Evolutionary conservation across 2,329 filamentous ascomycete species (phyloP), one percentile per base, ranked within the genome.

Genomic region (Colletotrichum chrysophilum): DNA sequence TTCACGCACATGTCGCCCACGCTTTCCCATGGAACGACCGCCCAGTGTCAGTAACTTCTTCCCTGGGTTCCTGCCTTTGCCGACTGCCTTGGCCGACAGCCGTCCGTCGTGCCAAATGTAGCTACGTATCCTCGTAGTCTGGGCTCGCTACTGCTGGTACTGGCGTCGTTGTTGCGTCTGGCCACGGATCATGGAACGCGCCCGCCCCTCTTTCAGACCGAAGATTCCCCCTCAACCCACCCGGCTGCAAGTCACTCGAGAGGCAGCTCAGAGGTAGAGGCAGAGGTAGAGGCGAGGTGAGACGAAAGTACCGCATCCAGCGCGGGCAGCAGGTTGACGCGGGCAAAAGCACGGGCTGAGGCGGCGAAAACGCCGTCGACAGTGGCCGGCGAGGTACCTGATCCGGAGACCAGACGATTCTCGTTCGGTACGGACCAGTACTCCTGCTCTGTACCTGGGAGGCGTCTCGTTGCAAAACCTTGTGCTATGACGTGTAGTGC

Each of bases 21-120:
- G 14, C 28, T 38, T 26, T 14, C 34, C 71, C 34, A 52, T 52
- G 43, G 43, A 52, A 52, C 43, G 43, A 52, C 43, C 43, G 43
- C 43, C 43, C 43, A 52, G 43, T 52, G 43, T 52, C 43, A 52
- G 43, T 52, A n/a, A 48, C 38, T 48, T 48, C 18, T n/a, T 48
- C 38, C 18, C 12, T 21, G 24, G 32, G 34, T 61, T 48, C 48
- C 36, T 56, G 28, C 28, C 26, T 30, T 21, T 61, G 30, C 74
- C 74, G 74, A 75, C 74, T 69, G 74, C 74, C 74, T 75, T 73
- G 48, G 70, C 74, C 74, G 74, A 75, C 58, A 69, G 74, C 74
- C 74, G 74, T 67, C 24, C 62, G 38, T 43, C 38, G 18, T 12
- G n/a, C 10, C 43, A n/a, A n/a, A 71, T 32, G 70, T 70, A 75